Conservation (phyloP, 2,329 filamentous ascomycete genomes). For the Helotiales sp. region DNA sequence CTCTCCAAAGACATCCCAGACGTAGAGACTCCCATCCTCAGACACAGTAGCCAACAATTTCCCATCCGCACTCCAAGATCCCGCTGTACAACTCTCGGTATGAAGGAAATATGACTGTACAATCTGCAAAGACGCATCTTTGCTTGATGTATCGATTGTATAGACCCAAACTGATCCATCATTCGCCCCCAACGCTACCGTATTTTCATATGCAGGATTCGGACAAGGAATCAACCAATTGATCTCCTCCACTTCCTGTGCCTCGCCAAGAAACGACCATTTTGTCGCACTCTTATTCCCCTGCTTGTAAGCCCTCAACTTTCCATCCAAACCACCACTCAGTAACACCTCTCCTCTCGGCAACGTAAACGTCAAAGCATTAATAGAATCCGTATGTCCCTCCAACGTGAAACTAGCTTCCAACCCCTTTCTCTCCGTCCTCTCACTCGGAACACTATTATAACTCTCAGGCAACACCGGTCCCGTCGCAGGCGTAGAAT, state of each 20-base stretch:
- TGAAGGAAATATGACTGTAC: slow-evolving; percentile 92
- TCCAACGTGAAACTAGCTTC: slow-evolving; percentile 71
- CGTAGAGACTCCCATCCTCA: slow-evolving; percentile 85
- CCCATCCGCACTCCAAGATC: slow-evolving; percentile 87
- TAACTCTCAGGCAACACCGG: slow-evolving; percentile 78
- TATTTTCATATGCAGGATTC: slow-evolving; percentile 69
- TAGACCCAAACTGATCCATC: slow-evolving; percentile 98
- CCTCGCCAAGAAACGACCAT: slow-evolving; percentile 71
- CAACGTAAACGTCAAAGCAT: slow-evolving; percentile 79
- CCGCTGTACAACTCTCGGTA: slow-evolving; percentile 81
- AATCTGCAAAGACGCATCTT: slow-evolving; percentile 68
- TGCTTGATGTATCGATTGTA: slow-evolving; percentile 70
- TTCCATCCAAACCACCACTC: slow-evolving; percentile 87
- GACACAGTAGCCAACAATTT: slow-evolving; percentile 82
- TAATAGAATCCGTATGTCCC: slow-evolving; percentile 92
- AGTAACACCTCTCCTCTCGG: slow-evolving; percentile 81
- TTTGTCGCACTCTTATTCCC: slow-evolving; percentile 42
- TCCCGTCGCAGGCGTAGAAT: slow-evolving; percentile 63
- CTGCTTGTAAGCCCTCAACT: slow-evolving; percentile 68
- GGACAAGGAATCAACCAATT: slow-evolving; percentile 87
- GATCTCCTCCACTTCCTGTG: slow-evolving; percentile 90
- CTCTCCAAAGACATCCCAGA: slow-evolving; percentile 66
- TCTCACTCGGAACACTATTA: slow-evolving; percentile 62
- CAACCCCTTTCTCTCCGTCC: slow-evolving; percentile 59
- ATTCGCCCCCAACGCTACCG: slow-evolving; percentile 81